Conservation (phyloP, 192 early-diverging fungal species). For the Coemansia aciculifera region DNA sequence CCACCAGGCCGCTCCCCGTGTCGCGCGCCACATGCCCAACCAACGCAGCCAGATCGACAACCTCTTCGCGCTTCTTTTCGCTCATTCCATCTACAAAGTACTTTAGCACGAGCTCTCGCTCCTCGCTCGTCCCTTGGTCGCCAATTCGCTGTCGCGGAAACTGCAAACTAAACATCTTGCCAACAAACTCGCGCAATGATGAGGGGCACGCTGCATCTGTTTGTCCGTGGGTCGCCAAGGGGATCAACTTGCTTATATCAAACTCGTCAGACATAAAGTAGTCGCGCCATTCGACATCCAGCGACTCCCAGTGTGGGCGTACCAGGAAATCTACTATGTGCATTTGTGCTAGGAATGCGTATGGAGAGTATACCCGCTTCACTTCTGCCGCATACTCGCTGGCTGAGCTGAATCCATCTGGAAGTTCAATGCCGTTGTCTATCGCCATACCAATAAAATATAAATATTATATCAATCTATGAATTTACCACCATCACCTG, state of each 20-base stretch:
- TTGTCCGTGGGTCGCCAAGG: constrained; percentile 32
- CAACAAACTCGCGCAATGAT: constrained; percentile 31
- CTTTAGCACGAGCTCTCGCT: constrained; percentile 5
- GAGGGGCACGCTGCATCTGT: constrained; percentile 16
- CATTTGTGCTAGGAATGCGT: constrained; percentile 34
- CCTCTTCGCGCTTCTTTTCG: constrained; percentile 50
- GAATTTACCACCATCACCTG: not conserved
- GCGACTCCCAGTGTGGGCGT: constrained; percentile 21
- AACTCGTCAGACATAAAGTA: constrained; percentile 26
- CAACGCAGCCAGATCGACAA: constrained; percentile 38
- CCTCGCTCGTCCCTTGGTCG: not conserved
- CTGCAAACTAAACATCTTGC: constrained; percentile 30
- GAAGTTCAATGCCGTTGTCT: constrained; percentile 24
- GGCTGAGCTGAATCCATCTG: constrained; percentile 23
- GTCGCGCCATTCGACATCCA: constrained; percentile 42
- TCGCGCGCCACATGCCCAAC: constrained; percentile 17
- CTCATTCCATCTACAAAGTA: constrained; percentile 51
- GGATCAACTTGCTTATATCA: constrained; percentile 22
- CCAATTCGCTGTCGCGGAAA: constrained; percentile 20
- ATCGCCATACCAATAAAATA: not conserved
- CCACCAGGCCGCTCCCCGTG: constrained; percentile 24
- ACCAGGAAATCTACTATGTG: constrained; percentile 53
- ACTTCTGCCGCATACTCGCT: constrained; percentile 34
- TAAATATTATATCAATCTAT: not conserved
- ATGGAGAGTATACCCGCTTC: constrained; percentile 11